These are phyloP conservation scores for Ogataea pini DNA, from an alignment of 805 yeast species.

Conservation along the genomic window DNA sequence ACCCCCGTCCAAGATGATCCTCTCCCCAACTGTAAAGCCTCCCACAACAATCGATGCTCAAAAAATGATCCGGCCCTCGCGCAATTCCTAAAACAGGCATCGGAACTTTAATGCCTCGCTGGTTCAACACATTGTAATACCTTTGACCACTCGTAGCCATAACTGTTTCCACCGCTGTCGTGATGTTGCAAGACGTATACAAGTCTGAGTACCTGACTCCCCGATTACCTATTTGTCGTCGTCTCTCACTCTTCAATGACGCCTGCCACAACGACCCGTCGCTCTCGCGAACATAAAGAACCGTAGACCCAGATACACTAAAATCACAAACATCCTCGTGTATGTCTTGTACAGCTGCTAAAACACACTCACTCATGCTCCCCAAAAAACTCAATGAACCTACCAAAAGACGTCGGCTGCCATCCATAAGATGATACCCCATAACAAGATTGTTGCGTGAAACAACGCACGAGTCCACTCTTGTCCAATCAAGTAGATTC, in stretches of 20 bases:
- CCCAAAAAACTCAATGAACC: too few relatives aligned
- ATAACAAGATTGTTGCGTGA: neutral
- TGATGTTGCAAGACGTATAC: constrained; percentile 18
- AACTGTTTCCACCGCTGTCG: constrained; percentile 10
- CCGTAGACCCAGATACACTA: constrained; percentile 11
- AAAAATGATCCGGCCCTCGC: constrained; percentile 17
- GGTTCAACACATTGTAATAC: constrained; percentile 14
- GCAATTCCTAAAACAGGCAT: constrained; percentile 4
- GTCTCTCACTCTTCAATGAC: constrained; percentile 10
- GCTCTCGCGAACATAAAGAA: constrained; percentile 9
- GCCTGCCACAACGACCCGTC: constrained; percentile 15
- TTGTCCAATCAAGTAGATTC: neutral
- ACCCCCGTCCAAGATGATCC: constrained; percentile 15
- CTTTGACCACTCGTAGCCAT: neutral
- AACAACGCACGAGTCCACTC: neutral
- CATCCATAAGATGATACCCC: neutral
- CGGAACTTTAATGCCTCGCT: constrained; percentile 10
- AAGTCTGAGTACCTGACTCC: constrained; percentile 4
- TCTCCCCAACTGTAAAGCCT: constrained; percentile 16
- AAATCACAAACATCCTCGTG: constrained; percentile 12
- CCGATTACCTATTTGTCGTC: neutral
- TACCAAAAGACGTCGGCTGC: neutral
- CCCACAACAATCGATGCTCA: constrained; percentile 7
- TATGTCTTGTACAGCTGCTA: constrained; percentile 6
- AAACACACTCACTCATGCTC: neutral